Conservation (phyloP, 2,329 filamentous ascomycete species). For the Colletotrichum musicola region DNA sequence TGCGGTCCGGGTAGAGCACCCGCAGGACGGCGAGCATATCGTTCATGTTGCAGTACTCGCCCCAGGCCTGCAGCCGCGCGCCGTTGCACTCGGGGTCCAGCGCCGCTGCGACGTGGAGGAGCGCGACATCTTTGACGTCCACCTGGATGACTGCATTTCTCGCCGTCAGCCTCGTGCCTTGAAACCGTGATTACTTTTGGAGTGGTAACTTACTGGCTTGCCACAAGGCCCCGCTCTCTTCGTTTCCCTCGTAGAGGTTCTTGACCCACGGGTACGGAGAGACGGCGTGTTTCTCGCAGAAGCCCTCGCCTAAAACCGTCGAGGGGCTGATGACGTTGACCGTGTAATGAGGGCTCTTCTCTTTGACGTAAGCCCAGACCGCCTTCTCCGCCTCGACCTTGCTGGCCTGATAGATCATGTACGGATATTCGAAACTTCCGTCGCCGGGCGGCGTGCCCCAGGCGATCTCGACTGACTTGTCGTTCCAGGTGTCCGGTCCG, state of each 20-base stretch:
- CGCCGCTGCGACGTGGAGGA: no score
- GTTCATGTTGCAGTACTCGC: constrained; percentile 1
- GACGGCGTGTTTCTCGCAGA: neutral
- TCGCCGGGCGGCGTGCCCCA: no score
- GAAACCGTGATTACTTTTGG: no score
- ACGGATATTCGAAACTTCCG: neutral
- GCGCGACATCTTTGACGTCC: no score
- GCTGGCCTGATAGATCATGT: constrained; percentile 1
- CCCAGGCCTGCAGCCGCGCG: neutral
- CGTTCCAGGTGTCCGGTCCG: no score
- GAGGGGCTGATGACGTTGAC: neutral
- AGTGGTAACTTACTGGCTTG: neutral
- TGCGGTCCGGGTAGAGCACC: neutral
- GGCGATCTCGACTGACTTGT: no score
- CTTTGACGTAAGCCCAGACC: neutral
- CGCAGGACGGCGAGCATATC: neutral
- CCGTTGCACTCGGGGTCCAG: neutral
- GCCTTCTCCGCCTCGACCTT: constrained; percentile 3
- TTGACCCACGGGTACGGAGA: constrained; percentile 2
- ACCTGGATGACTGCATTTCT: no score
- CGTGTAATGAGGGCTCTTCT: neutral
- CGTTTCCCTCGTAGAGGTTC: constrained; percentile 1
- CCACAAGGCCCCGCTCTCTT: neutral
- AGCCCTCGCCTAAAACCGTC: neutral
- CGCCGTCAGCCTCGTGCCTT: no score